Percentiles rank a stretch among this genome's conserved stretches.
Evolutionary conservation across 2,329 filamentous ascomycete species (phyloP).

Genomic region (Knoxdaviesia proteae): DNA sequence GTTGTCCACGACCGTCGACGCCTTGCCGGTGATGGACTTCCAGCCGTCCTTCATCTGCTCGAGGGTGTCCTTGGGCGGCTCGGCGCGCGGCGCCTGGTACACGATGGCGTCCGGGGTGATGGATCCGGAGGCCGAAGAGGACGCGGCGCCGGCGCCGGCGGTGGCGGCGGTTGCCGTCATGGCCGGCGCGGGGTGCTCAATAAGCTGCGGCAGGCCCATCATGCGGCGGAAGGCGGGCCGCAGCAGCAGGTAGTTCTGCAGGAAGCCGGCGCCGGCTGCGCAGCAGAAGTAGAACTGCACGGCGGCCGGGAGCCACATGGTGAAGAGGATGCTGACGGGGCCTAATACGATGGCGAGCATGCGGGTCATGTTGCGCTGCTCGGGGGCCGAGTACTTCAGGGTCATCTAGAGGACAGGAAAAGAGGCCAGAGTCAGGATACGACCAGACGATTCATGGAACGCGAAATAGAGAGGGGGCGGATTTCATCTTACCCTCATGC

Average conservation of each 20-base stretch:
- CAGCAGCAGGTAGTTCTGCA: constrained; percentile 16
- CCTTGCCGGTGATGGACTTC: constrained; percentile 14
- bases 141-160: not conserved
- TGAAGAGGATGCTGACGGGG: constrained; percentile 21
- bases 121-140: not conserved
- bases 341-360: constrained; percentile 22
- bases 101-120: constrained; percentile 3
- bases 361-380: constrained; percentile 17
- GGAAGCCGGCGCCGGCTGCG: constrained; percentile 12
- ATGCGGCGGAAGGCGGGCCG: constrained; percentile 18
- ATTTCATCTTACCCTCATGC: constrained; percentile 25
- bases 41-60: constrained; percentile 18
- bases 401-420: constrained; percentile 12
- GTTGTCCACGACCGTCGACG: constrained; percentile 12
- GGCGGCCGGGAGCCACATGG: constrained; percentile 24
- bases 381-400: constrained; percentile 12
- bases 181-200: constrained; percentile 5
- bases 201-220: constrained; percentile 16
- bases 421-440: not conserved
- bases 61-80: constrained; percentile 11
- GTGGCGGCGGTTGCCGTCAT: constrained; percentile 4
- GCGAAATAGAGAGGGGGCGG: not conserved
- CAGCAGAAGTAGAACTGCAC: constrained; percentile 28
- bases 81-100: constrained; percentile 16
- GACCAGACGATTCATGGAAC: not conserved